Conservation (phyloP, 148 eudicot genomes). For the Dysphania ambrosioides region DNA sequence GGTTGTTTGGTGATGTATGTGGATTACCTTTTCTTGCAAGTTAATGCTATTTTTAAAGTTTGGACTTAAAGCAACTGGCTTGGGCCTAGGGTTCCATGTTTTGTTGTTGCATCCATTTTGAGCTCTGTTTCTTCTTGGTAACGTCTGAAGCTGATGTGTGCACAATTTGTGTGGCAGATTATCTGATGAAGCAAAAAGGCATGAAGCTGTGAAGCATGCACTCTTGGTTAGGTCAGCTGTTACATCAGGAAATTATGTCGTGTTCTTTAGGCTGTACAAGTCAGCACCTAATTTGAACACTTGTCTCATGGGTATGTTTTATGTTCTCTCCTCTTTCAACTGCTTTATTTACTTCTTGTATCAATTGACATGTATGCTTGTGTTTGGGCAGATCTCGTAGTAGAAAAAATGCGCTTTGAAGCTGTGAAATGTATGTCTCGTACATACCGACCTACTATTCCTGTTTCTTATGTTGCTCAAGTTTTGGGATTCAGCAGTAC, state of each 20-base stretch:
- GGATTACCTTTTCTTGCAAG: too few species aligned
- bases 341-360: neutral
- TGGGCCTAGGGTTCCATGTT: too few species aligned
- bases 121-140: neutral
- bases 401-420: constrained; percentile 84
- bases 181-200: constrained; percentile 63
- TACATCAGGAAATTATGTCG: constrained; percentile 77
- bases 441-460: constrained; percentile 89
- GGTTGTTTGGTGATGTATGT: too few species aligned
- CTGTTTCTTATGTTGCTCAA: constrained; percentile 68
- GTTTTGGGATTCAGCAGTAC: constrained; percentile 64
- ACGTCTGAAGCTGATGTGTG: constrained; percentile 20
- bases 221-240: constrained; percentile 88
- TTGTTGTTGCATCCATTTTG: constrained; percentile 3
- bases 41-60: too few species aligned
- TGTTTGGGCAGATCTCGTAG: constrained; percentile 62
- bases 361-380: constrained; percentile 17
- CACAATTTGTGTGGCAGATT: constrained; percentile 48
- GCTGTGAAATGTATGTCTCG: constrained; percentile 87
- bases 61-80: too few species aligned
- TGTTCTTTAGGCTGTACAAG: constrained; percentile 81
- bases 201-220: constrained; percentile 86
- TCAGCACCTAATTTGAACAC: constrained; percentile 78
- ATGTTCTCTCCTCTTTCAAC: neutral
- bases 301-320: constrained; percentile 68